Base-by-base conservation (phyloP, 176 grass and related monocot species). In the Oryza longistaminata region DNA sequence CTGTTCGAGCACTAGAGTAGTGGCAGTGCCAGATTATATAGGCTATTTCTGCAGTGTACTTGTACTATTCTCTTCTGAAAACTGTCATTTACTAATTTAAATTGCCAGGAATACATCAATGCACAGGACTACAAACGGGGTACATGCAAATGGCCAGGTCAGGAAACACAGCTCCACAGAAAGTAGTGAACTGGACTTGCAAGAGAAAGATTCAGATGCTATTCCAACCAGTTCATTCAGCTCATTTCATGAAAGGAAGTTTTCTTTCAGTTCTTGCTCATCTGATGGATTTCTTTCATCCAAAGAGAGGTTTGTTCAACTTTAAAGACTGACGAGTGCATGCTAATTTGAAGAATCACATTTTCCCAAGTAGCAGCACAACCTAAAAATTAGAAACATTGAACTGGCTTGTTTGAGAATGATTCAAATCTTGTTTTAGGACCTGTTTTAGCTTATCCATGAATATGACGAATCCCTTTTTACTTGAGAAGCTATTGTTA, bases 221-320 rank as follows among this genome's bases (percentile, higher is more conserved):
- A 65, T 84, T 71, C 82, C 55, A 55, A 64, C 60, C 44, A 87
- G 66, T 39, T 77, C 79, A 34, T 78, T 33, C 44, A 87, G 66
- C 46, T 77, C 79, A 34, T 78, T 33, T 67, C 79, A 88, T 66
- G 93, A 95, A 83, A 85, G 70, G 58, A 95, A 85, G 72, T 82
- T 84, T 86, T 90, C 93, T 84, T 81, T 81, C 26, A 92, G 88
- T 92, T 92, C 85, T 43, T 84, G 85, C 66, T 92, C 88, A 46
- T 92, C 88, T 70, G 93, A 90, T 88, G 85, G 86, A 70, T 35
- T 86, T 70, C 21, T 83, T 75, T 76, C 87, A 49, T 81, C 85
- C 78, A 95, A 86, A 90, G 88, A 88, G 49, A 90, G 90, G 93
- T 95, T 84, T 27, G 79, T 70, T 66, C 39, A 48, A 31, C 70